Evolutionary conservation across 768 basidiomycete genomes (phyloP).

Genomic region (Leccinum boreale): DNA sequence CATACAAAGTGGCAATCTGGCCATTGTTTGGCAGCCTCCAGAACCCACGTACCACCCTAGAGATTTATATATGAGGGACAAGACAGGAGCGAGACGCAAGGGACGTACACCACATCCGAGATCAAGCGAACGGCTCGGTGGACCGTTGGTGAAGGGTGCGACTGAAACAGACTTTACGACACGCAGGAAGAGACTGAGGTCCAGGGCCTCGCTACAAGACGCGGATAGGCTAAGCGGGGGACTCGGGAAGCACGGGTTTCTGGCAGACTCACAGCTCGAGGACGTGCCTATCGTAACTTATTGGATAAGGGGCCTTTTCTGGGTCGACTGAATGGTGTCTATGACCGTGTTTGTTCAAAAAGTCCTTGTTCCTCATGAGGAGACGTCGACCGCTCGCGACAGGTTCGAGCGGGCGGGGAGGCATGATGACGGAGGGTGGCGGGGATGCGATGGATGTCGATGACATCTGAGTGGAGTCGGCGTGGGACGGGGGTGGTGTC

Average conservation of each 20-base stretch:
- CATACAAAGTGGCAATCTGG: constrained; percentile 61
- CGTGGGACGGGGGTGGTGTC: constrained; percentile 4
- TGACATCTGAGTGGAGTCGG: constrained; percentile 1
- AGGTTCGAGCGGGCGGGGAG: constrained; percentile 17
- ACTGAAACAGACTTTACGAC: constrained; percentile 57
- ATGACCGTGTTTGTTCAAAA: constrained; percentile 57
- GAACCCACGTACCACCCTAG: constrained; percentile 67
- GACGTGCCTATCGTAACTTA: constrained; percentile 65
- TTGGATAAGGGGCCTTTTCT: constrained; percentile 78
- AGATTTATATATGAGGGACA: not conserved
- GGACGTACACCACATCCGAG: constrained; percentile 69
- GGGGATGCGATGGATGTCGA: constrained; percentile 11
- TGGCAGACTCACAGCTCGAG: constrained; percentile 59
- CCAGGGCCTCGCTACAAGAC: constrained; percentile 50
- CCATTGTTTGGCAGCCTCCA: constrained; percentile 74
- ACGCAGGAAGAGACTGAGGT: constrained; percentile 47
- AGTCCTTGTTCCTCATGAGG: constrained; percentile 47
- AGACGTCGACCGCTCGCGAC: constrained; percentile 31
- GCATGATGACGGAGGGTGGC: constrained; percentile 22
- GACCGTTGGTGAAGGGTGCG: constrained; percentile 48
- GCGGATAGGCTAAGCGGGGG: constrained; percentile 3
- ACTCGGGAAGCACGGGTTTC: not conserved
- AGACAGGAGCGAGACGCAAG: not conserved
- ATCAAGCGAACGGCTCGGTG: constrained; percentile 57
- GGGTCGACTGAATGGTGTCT: constrained; percentile 65